phyloP scores from a whole-genome alignment of 495 filamentous ascomycete genomes.

The Neurospora pannonica region DNA sequence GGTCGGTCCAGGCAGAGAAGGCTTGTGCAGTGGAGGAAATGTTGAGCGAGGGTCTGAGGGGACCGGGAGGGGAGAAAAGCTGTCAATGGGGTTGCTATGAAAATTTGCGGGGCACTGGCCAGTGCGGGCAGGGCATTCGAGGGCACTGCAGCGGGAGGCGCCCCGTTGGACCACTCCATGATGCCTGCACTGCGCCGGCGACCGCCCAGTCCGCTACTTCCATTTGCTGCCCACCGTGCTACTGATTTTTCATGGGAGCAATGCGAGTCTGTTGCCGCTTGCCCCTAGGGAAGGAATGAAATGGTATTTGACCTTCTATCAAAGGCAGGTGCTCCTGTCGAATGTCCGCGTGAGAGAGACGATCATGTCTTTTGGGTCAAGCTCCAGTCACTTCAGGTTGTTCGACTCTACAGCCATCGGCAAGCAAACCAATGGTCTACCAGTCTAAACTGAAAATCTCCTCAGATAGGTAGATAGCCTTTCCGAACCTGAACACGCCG shows the following conservation, averaged over 20 bases:
- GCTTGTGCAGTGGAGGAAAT: slow-evolving; percentile 16
- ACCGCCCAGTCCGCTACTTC: background rate
- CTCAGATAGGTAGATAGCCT: background rate
- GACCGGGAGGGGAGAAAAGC: slow-evolving; percentile 20
- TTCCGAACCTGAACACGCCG: background rate
- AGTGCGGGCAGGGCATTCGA: slow-evolving; percentile 6
- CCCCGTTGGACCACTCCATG: background rate
- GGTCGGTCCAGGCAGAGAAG: background rate
- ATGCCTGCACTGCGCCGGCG: background rate
- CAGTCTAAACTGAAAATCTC: background rate
- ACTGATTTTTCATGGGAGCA: background rate
- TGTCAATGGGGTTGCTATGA: slow-evolving; percentile 15
- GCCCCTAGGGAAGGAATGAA: background rate
- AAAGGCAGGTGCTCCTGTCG: background rate
- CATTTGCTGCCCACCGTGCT: background rate
- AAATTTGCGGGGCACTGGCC: slow-evolving; percentile 23
- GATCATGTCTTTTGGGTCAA: background rate
- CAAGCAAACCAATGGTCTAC: too few species aligned
- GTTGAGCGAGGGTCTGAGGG: slow-evolving; percentile 12
- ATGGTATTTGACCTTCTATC: background rate
- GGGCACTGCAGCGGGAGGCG: background rate
- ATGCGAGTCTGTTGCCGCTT: background rate
- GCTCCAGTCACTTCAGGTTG: background rate
- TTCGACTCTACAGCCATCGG: background rate
- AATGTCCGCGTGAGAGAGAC: background rate